A percentile compares a stretch with the other conserved stretches of the same genome.
phyloP scores from a whole-genome alignment of 1,284 basidiomycete genomes.

The Sphaerobolus stellatus region DNA sequence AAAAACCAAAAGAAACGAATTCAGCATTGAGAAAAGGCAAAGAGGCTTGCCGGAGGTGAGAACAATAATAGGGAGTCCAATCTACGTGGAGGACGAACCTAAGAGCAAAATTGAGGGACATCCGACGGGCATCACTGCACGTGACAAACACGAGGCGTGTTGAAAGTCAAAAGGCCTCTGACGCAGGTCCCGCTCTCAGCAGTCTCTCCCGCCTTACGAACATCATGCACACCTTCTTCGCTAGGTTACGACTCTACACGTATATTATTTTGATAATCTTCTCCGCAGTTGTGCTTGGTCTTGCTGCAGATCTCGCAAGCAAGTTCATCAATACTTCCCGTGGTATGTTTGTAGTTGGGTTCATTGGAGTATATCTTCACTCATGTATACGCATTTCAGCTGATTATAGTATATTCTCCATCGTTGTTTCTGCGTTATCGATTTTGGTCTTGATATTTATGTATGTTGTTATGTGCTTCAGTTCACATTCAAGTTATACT shows the following conservation, averaged over 20 bases:
- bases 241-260: constrained; percentile 5
- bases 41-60: no score
- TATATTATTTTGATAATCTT: constrained; percentile 5
- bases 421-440: constrained; percentile 40
- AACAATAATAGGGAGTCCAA: no score
- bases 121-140: no score
- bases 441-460: constrained; percentile 66
- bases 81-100: no score
- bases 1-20: no score
- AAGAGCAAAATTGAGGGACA: no score
- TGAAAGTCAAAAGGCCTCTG: no score
- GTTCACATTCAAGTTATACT: constrained; percentile 53
- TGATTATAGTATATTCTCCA: constrained; percentile 11
- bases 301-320: constrained; percentile 62
- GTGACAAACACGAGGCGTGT: no score
- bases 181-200: no score
- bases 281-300: constrained; percentile 64
- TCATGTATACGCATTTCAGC: background rate
- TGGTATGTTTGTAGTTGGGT: constrained; percentile 40
- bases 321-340: constrained; percentile 64
- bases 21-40: no score
- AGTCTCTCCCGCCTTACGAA: no score
- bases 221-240: constrained; percentile 9
- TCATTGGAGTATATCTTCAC: background rate
- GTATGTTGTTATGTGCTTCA: constrained; percentile 52